Evolutionary conservation across 1,139 yeast species (phyloP), one percentile per base, ranked within the genome.

Genomic region (Arxiozyma slooffiae): DNA sequence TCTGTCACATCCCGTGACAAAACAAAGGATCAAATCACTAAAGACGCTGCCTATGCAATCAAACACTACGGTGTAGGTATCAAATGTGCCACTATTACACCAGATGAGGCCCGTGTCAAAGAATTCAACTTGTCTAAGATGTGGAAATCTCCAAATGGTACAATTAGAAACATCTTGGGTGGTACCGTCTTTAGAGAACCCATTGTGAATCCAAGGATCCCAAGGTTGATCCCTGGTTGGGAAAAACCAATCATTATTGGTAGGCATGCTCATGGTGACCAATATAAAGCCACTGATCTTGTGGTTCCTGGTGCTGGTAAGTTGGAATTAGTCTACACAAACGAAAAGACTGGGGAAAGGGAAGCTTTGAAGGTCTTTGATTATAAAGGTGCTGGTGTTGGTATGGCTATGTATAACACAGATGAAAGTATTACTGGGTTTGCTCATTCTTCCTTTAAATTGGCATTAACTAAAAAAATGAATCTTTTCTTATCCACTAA

Each of bases 91-190:
- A 85, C 94, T 44, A 85, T 85, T 60, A 85, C 94, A 1, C 94
- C 94, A 1, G 94, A 85, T 66, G 94, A 85, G 68, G 82, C 80
- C 41, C 77, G 94, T 70, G 92, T 85, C 46, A 74, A 81, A 62
- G 94, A 85, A 65, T 85, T 83, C 64, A 73, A 76, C 48, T 73
- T 85, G 67, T 82, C 82, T 67, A 80, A 85, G 67, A 85, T 85
- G 94, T 85, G 92, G 92, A 76, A 81, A 54, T 83, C 90, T 18
- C 94, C 94, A 59, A 85, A 85, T 66, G 94, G 94, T 57, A 85
- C 94, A 38, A 82, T 85, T 62, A 77, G 94, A 74, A 85, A 85
- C 68, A 82, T 85, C 54, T 71, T 85, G 52, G 87, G 87, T 43
- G 94, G 94, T 58, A 85, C 94, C 43, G 94, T 85, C 47, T 85